Evolutionary conservation across 306 rosid genomes (phyloP), one percentile per base, ranked within the genome.

Genomic region (Heteromeles arbutifolia): DNA sequence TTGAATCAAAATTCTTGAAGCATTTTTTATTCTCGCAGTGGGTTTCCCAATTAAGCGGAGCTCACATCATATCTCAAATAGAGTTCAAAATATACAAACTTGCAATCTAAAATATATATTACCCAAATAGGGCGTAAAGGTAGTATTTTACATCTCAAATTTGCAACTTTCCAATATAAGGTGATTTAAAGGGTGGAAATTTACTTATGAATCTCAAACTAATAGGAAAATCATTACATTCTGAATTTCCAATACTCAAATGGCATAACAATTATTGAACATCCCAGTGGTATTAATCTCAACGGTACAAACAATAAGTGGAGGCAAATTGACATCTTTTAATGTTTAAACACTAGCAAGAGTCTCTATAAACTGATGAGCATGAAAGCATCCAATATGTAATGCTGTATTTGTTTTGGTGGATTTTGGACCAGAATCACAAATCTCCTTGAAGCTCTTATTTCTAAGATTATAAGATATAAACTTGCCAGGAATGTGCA

Each of bases 401-500:
- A 45, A 62, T 39, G 59, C 28, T 19, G 74, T 41, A 32, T 67
- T 56, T 53, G 29, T 44, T 8, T 43, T 26, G 15, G 67, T 67
- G 14, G 57, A 24, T 22, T 59, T 62, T 24, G 67, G 59, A 50
- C 43, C 69, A 29, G 39, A 25, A 54, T 53, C 82, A 44, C 21
- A 53, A 41, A 78, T 41, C 61, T 74, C 24, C 64, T 37, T 63
- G 65, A 74, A 74, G 12, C 74, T 82, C 48, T 15, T 69, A 6
- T 58, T 62, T 19, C 26, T 32, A 11, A 78, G 70, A 54, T 78
- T 69, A 32, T 74, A 78, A 58, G 74, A 31, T 24, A 66, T 41
- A 12, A 78, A 11, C 67, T 78, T 78, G 43, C 77, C 85, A 10
- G 80, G 79, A 22, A 78, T 73, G 32, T 78, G 73, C 19, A 82